These are phyloP conservation scores for Cladosporium phlei DNA, from an alignment of 2,329 filamentous ascomycete genomes.

Conservation along the genomic window DNA sequence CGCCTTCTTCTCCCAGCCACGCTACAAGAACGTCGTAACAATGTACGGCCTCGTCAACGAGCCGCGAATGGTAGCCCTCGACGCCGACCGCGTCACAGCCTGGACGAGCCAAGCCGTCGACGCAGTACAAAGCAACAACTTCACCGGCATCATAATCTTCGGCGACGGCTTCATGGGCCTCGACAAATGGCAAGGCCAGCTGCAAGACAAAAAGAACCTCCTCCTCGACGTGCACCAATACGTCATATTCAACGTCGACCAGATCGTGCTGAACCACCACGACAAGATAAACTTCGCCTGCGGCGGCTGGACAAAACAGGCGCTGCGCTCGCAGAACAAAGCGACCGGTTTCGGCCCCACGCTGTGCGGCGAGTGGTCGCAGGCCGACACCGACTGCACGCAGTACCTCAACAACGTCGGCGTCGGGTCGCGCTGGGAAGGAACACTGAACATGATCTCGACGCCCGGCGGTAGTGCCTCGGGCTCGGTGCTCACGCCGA, in stretches of 20 bases:
- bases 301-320: constrained; percentile 77
- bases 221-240: constrained; percentile 98
- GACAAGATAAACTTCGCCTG: constrained; percentile 86
- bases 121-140: constrained; percentile 70
- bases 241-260: constrained; percentile 90
- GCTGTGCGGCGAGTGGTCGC: constrained; percentile 93
- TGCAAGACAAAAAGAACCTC: constrained; percentile 66
- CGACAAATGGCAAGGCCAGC: constrained; percentile 79
- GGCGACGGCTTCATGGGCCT: constrained; percentile 94
- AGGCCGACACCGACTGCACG: constrained; percentile 94
- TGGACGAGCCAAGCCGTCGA: constrained; percentile 76
- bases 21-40: constrained; percentile 85
- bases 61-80: constrained; percentile 71
- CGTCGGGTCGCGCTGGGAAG: constrained; percentile 85
- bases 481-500: constrained; percentile 61
- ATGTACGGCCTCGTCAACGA: constrained; percentile 97
- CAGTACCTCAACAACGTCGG: constrained; percentile 82
- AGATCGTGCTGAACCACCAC: constrained; percentile 75
- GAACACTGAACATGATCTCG: constrained; percentile 62
- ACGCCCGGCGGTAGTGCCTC: constrained; percentile 49
- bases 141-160: constrained; percentile 70
- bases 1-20: constrained; percentile 85
- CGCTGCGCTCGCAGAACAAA: constrained; percentile 65
- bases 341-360: constrained; percentile 84
- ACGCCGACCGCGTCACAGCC: constrained; percentile 60